Evolutionary conservation across 495 filamentous ascomycete species (phyloP).

Genomic region (Pseudotulostoma volvatum): DNA sequence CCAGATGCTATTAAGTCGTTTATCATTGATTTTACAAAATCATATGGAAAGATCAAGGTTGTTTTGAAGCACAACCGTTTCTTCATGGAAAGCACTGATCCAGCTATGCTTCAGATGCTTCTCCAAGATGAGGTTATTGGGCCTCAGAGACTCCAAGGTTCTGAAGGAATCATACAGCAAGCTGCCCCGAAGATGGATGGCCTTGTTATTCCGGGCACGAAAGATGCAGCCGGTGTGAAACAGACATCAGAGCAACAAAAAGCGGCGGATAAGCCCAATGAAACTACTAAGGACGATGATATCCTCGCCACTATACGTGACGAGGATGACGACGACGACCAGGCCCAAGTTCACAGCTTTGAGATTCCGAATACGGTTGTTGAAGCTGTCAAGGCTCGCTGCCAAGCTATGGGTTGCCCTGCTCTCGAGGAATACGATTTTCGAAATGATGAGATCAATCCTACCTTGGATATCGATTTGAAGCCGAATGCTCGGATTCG

Average conservation of each 20-base stretch:
- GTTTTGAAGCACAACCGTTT: slow-evolving; percentile 89
- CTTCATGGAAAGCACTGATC: slow-evolving; percentile 82
- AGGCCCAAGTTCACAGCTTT: slow-evolving; percentile 84
- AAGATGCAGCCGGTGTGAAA: slow-evolving; percentile 71
- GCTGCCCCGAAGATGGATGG: slow-evolving; percentile 77
- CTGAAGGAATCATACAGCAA: slow-evolving; percentile 56
- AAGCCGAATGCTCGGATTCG: slow-evolving; percentile 72
- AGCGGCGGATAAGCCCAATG: slow-evolving; percentile 8
- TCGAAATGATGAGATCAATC: slow-evolving; percentile 77
- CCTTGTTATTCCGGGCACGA: slow-evolving; percentile 87
- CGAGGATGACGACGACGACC: slow-evolving; percentile 83
- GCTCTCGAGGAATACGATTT: slow-evolving; percentile 97
- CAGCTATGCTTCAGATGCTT: slow-evolving; percentile 66
- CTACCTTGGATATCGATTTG: slow-evolving; percentile 82
- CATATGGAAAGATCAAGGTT: slow-evolving; percentile 89
- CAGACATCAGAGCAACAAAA: slow-evolving; percentile 23
- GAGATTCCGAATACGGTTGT: slow-evolving; percentile 65
- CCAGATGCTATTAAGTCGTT: slow-evolving; percentile 63
- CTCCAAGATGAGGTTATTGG: slow-evolving; percentile 59
- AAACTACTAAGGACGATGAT: slow-evolving; percentile 31
- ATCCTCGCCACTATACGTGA: slow-evolving; percentile 49
- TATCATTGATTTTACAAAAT: slow-evolving; percentile 69
- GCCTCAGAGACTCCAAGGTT: slow-evolving; percentile 42
- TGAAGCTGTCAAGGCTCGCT: slow-evolving; percentile 76
- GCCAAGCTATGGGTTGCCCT: slow-evolving; percentile 70